Evolutionary conservation across 2,329 filamentous ascomycete genomes (phyloP).

Genomic region (Nemania diffusa): DNA sequence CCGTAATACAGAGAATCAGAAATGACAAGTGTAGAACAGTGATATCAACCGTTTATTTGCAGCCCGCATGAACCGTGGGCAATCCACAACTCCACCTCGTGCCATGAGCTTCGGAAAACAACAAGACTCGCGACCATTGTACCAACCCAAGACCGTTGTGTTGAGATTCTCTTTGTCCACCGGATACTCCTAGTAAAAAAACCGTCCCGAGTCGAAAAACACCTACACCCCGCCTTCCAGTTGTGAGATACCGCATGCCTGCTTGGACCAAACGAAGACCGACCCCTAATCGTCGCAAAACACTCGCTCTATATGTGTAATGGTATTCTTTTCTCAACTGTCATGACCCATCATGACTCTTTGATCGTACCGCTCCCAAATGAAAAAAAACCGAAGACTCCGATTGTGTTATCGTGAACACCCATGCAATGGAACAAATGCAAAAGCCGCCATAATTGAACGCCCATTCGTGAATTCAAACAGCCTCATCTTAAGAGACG

Average conservation of each 20-base stretch:
- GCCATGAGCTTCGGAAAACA: slow-evolving; percentile 47
- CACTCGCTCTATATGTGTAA: slow-evolving; percentile 62
- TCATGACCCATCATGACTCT: slow-evolving; percentile 63
- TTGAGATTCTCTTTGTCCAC: slow-evolving; percentile 49
- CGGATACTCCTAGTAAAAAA: slow-evolving; percentile 47
- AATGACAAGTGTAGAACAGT: slow-evolving; percentile 36
- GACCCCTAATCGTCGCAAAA: slow-evolving; percentile 52
- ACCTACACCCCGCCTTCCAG: slow-evolving; percentile 39
- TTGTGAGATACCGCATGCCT: slow-evolving; percentile 44
- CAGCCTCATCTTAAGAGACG: slow-evolving; percentile 55
- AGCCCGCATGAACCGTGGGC: slow-evolving; percentile 45
- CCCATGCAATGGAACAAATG: slow-evolving; percentile 62
- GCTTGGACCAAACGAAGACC: slow-evolving; percentile 54
- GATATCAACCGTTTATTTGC: slow-evolving; percentile 51
- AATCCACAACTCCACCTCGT: slow-evolving; percentile 53
- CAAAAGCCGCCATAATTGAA: slow-evolving; percentile 56
- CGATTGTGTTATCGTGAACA: slow-evolving; percentile 56
- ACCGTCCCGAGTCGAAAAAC: slow-evolving; percentile 40
- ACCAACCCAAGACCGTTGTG: slow-evolving; percentile 47
- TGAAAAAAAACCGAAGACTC: slow-evolving; percentile 56
- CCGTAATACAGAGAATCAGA: slow-evolving; percentile 43
- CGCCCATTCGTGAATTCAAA: slow-evolving; percentile 58
- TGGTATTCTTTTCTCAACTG: slow-evolving; percentile 57
- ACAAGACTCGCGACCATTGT: slow-evolving; percentile 45
- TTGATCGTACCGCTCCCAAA: slow-evolving; percentile 56